Percentiles rank a stretch among this genome's conserved stretches.
These are phyloP conservation scores for Coniochaeta ligniaria DNA, from an alignment of 2,329 filamentous ascomycete genomes.

Conservation along the genomic window DNA sequence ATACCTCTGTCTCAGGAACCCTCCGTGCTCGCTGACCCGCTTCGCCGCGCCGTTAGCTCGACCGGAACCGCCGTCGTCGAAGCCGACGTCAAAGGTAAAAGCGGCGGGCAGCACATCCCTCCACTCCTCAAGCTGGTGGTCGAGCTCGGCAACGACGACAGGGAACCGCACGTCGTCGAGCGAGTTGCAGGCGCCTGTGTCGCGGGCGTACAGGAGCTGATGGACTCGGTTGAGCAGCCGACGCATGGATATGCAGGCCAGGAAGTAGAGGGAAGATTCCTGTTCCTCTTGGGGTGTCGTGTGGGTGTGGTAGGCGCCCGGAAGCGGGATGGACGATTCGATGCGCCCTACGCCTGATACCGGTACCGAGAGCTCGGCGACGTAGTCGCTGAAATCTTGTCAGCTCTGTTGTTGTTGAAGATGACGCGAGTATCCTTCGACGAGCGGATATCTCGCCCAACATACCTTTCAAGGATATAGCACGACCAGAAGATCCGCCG, in stretches of 20 bases:
- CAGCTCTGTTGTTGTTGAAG: background rate
- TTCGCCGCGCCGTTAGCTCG: slow-evolving; percentile 10
- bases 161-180: slow-evolving; percentile 36
- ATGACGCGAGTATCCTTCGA: background rate
- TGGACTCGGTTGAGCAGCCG: slow-evolving; percentile 40
- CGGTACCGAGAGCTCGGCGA: slow-evolving; percentile 43
- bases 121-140: slow-evolving; percentile 42
- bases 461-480: slow-evolving; percentile 43
- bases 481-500: slow-evolving; percentile 47
- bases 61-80: slow-evolving; percentile 7
- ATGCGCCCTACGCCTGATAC: slow-evolving; percentile 43
- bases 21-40: slow-evolving; percentile 31
- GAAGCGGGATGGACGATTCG: slow-evolving; percentile 41
- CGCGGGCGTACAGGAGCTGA: slow-evolving; percentile 39
- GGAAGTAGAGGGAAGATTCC: slow-evolving; percentile 42
- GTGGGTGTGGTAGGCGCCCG: slow-evolving; percentile 39
- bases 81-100: slow-evolving; percentile 31
- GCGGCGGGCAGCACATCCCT: slow-evolving; percentile 35
- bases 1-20: slow-evolving; percentile 42
- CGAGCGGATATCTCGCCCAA: background rate
- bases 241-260: slow-evolving; percentile 45
- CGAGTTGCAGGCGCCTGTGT: slow-evolving; percentile 28
- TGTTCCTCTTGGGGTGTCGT: slow-evolving; percentile 28
- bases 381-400: slow-evolving; percentile 32
- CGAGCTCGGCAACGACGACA: slow-evolving; percentile 37